Base-by-base conservation (phyloP, 352 stramenopile species). In the Blastocystis hominis region DNA sequence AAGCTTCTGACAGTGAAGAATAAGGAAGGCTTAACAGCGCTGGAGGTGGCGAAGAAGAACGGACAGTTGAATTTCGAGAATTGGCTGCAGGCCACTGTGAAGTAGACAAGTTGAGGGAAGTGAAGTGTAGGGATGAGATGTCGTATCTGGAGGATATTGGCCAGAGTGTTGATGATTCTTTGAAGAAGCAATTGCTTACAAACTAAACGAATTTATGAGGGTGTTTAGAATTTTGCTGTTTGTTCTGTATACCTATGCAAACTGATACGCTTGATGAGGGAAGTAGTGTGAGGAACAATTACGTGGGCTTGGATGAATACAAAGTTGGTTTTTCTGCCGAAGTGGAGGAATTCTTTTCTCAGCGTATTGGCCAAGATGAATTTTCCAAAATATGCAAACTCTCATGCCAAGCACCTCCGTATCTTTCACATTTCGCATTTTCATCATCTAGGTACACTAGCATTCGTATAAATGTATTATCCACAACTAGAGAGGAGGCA, bases 391-490 rank as follows among this genome's bases (percentile, higher is more conserved):
- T 95, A 89, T 94, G 94, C 81, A 91, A 90, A 42, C 55, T 80
- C 90, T 92, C 36, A 90, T 95, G 56, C 91, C 92, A 38, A 89
- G 89, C 15, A 90, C 92, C 91, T 93, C 92, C 56, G 90, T 91
- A 34, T 5, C 24, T 2, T 76, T 76, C 24, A 59, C 50, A 59
- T n/a, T 59, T 75, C 38, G 68, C 56, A 42, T 87, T 70, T 80
- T 47, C 47, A 47, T 50, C 17, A 40, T 46, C 63, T n/a, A 62
- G 13, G 3, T 93, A 93, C 89, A 95, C 93, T 38, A 91, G 91
- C 0, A 91, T 94, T 40, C 92, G 93, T 9, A 92, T 95, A 44
- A 94, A 95, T 76, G 94, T 92, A 9, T 89, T 93, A 68, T 91
- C 90, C 36, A 89, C 90, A 50, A 92, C 89, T 15, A 91, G 90